Evolutionary conservation across 2,329 filamentous ascomycete genomes (phyloP), one percentile per base, ranked within the genome.

Genomic region (Setomelanomma holmii): DNA sequence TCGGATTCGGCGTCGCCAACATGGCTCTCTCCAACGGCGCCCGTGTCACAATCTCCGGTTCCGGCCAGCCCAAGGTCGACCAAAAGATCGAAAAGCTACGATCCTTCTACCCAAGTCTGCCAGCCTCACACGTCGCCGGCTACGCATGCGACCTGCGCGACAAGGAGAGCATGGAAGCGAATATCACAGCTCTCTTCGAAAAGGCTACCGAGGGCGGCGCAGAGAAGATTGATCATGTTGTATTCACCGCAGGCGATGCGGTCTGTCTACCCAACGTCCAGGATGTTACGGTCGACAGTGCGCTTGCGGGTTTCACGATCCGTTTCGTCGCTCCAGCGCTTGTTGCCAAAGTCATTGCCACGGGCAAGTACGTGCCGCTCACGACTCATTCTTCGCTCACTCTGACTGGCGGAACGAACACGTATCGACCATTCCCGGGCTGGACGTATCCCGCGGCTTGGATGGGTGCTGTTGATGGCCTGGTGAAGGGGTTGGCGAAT

Each of bases 1-100:
- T 90, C 34, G 87, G 87, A 24, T 85, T 80, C 57, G 80, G 76
- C 47, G 82, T 87, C 5, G 86, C 87, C 40, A 80, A 85, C 75
- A 81, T 81, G 17, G 74, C 78, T 3, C 69, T 88, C 33, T 82
- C 82, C 35, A 75, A 82, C 45, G 84, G 84, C 27, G 82, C 82
- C 24, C 69, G 64, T 14, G 82, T 89, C 11, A 81, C 78, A 40
- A 82, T 90, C 61, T 83, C 84, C 10, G 85, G 83, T 12, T 88
- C 85, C 10, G 81, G 77, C 27, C 74, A 79, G 30, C 45, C 72
- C 35, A 82, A 82, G 48, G 73, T 89, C 23, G 71, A 81, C 44
- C 65, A 67, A 1, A 81, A 85, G 34, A 70, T 86, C 54, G 60
- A 68, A 1, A 66, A 72, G 24, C 76, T 88, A 23, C 72, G 74